These are phyloP conservation scores for Plasmodium fragile DNA, from an alignment of 169 alveolate genomes.

Conservation along the genomic window DNA sequence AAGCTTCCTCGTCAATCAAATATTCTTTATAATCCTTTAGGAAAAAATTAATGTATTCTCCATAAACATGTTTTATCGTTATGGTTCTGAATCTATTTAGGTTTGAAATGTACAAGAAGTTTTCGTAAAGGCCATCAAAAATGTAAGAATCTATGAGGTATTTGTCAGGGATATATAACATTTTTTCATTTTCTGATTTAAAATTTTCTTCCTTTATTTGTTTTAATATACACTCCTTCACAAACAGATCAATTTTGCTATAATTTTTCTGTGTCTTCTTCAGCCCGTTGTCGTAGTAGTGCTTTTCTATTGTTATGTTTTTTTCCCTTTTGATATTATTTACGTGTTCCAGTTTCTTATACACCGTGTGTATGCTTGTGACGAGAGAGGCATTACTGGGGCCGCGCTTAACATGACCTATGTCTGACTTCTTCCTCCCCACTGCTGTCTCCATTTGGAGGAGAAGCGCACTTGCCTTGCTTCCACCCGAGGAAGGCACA, in stretches of 20 bases:
- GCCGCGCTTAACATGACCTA: too few species aligned
- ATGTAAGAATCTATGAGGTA: conserved; percentile 39
- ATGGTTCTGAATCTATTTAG: conserved; percentile 26
- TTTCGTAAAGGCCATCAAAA: conserved; percentile 33
- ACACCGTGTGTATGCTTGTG: background rate
- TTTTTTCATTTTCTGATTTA: background rate
- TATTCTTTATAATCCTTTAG: conserved; percentile 9
- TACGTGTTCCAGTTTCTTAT: conserved; percentile 48
- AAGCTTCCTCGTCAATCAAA: conserved; percentile 2
- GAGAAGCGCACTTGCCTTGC: background rate
- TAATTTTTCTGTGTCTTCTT: background rate
- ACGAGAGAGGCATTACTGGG: background rate
- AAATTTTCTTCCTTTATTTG: background rate
- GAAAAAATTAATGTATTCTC: conserved; percentile 33
- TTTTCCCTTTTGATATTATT: conserved; percentile 29
- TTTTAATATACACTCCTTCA: background rate
- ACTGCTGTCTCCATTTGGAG: background rate
- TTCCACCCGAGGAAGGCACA: background rate
- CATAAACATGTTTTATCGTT: conserved; percentile 26
- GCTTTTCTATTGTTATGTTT: background rate
- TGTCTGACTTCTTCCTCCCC: background rate
- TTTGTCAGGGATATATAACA: conserved; percentile 10
- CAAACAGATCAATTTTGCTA: background rate
- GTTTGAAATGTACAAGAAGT: conserved; percentile 9
- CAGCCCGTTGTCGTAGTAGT: conserved; percentile 49